Evolutionary conservation across 2,329 filamentous ascomycete genomes (phyloP).

Genomic region (Chaetomiaceae sp.): DNA sequence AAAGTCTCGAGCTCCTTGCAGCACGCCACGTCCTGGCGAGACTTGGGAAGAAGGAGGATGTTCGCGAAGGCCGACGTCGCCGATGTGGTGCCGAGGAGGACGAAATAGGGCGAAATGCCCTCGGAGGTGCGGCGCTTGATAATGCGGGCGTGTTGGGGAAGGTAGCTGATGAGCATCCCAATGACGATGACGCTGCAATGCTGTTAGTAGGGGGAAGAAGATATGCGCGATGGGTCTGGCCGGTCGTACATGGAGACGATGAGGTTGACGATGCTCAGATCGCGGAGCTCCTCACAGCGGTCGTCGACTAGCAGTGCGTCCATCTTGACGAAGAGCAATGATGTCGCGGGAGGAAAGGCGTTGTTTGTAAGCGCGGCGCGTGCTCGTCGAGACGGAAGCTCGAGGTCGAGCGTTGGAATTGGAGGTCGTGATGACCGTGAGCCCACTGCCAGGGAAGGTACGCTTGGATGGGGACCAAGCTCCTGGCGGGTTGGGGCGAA

Average conservation of each 20-base stretch:
- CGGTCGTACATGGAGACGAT: constrained; percentile 47
- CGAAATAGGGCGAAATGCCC: constrained; percentile 91
- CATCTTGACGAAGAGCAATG: constrained; percentile 24
- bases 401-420: too few species aligned
- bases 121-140: constrained; percentile 79
- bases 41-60: constrained; percentile 81
- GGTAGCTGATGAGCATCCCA: constrained; percentile 85
- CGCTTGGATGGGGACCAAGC: too few species aligned
- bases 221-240: not conserved
- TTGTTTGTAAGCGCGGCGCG: too few species aligned
- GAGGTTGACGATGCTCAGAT: constrained; percentile 49
- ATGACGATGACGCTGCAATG: constrained; percentile 62
- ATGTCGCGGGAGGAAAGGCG: too few species aligned
- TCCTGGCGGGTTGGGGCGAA: too few species aligned
- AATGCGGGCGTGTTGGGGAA: constrained; percentile 92
- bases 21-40: constrained; percentile 75
- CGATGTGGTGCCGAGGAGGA: constrained; percentile 87
- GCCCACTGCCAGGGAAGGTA: too few species aligned
- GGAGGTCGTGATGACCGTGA: too few species aligned
- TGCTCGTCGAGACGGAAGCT: too few species aligned
- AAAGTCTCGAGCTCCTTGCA: constrained; percentile 75
- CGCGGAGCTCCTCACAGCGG: constrained; percentile 46
- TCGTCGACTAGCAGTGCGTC: constrained; percentile 27
- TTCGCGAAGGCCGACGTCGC: constrained; percentile 86
- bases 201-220: constrained; percentile 4